A percentile compares a stretch with the other conserved stretches of the same genome.
phyloP scores from a whole-genome alignment of 176 grass and related monocot species.

The Triticum timopheevii region DNA sequence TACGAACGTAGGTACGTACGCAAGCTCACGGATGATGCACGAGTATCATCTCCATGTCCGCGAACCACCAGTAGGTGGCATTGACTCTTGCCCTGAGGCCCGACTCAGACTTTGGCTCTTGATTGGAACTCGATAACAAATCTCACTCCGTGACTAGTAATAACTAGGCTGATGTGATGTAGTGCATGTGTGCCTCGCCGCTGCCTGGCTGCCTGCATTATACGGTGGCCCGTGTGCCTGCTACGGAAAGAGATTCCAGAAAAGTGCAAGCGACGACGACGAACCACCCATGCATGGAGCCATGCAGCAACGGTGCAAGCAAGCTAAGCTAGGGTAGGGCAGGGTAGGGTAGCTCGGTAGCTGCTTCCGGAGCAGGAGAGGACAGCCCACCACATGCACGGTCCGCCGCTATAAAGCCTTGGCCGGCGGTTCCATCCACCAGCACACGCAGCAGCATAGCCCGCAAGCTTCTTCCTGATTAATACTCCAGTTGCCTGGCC shows the following conservation, averaged over 20 bases:
- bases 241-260: constrained; percentile 33
- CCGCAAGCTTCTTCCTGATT: background rate
- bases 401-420: constrained; percentile 38
- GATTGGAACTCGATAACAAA: constrained; percentile 31
- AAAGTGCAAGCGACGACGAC: background rate
- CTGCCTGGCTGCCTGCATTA: background rate
- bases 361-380: background rate
- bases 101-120: background rate
- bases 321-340: background rate
- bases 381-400: constrained; percentile 33
- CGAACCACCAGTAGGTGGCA: constrained; percentile 29
- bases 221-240: constrained; percentile 23
- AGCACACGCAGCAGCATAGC: constrained; percentile 34
- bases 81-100: background rate
- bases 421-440: constrained; percentile 13
- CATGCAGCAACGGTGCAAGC: constrained; percentile 8
- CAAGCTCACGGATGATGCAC: background rate
- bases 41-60: background rate
- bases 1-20: background rate
- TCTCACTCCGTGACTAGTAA: background rate
- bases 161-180: background rate
- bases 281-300: constrained; percentile 13
- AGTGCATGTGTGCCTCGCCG: background rate
- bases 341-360: background rate
- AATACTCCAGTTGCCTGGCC: background rate